phyloP scores from a whole-genome alignment of 768 basidiomycete species.

The Hypholoma sublateritium region DNA sequence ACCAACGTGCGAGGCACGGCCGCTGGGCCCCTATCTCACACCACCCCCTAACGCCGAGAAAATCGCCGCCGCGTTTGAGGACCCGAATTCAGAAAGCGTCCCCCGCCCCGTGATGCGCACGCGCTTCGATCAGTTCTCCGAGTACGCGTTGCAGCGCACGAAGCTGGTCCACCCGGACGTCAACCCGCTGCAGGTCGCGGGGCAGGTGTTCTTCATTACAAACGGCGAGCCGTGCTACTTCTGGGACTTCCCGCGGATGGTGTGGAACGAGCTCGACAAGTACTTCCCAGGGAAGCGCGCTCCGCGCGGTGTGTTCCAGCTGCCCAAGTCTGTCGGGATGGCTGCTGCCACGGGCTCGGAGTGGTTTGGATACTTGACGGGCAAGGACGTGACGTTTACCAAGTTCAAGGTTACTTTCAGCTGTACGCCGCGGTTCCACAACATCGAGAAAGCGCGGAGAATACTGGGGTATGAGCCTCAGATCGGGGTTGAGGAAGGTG shows the following conservation, averaged over 20 bases:
- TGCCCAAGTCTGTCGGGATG: slow-evolving; percentile 69
- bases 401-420: slow-evolving; percentile 79
- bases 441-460: slow-evolving; percentile 90
- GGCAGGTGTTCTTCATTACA: slow-evolving; percentile 94
- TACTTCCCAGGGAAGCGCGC: slow-evolving; percentile 56
- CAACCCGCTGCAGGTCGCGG: slow-evolving; percentile 78
- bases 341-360: slow-evolving; percentile 72
- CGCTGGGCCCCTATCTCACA: slow-evolving; percentile 77
- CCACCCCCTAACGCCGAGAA: slow-evolving; percentile 57
- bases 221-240: slow-evolving; percentile 96
- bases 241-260: slow-evolving; percentile 85
- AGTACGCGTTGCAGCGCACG: slow-evolving; percentile 50
- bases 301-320: slow-evolving; percentile 34
- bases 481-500: slow-evolving; percentile 86
- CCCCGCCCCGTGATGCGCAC: slow-evolving; percentile 66
- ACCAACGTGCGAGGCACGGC: slow-evolving; percentile 80
- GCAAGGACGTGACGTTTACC: slow-evolving; percentile 85
- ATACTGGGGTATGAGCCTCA: slow-evolving; percentile 93
- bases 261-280: slow-evolving; percentile 75
- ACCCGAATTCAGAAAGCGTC: slow-evolving; percentile 37
- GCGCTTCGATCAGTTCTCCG: slow-evolving; percentile 80
- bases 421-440: slow-evolving; percentile 82
- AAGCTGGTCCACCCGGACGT: slow-evolving; percentile 42
- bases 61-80: slow-evolving; percentile 56
- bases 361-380: slow-evolving; percentile 67